Conservation (phyloP, 768 basidiomycete species). For the Pholiota conissans region DNA sequence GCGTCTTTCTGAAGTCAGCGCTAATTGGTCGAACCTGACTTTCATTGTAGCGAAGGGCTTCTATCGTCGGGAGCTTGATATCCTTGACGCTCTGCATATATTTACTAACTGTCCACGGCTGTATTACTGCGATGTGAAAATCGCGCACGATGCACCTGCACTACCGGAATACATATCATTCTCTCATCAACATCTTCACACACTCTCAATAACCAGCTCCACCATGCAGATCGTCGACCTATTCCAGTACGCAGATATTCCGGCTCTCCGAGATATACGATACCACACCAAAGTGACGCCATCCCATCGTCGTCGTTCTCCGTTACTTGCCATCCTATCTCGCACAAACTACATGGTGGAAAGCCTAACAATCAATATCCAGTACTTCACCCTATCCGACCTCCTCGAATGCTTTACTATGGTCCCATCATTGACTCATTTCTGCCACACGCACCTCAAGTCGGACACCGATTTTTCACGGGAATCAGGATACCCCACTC, state of each 20-base stretch:
- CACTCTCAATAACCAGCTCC: background rate
- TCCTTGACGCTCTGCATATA: constrained; percentile 5
- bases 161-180: constrained; percentile 11
- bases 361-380: constrained; percentile 9
- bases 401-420: constrained; percentile 9
- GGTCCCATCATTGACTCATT: constrained; percentile 3
- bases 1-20: background rate
- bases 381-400: constrained; percentile 11
- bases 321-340: constrained; percentile 10
- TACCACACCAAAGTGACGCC: constrained; percentile 11
- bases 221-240: too few relatives aligned
- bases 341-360: constrained; percentile 5
- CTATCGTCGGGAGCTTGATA: background rate
- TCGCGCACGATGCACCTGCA: background rate
- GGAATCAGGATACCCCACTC: too few relatives aligned
- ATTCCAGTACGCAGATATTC: constrained; percentile 10
- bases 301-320: constrained; percentile 2
- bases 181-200: constrained; percentile 10
- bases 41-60: constrained; percentile 6
- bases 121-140: constrained; percentile 4
- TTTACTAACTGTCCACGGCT: constrained; percentile 10
- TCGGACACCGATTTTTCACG: too few relatives aligned
- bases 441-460: background rate
- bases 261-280: constrained; percentile 10
- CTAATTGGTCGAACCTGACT: constrained; percentile 8